A percentile compares a stretch with the other conserved stretches of the same genome.
phyloP scores from a whole-genome alignment of 129 eudicot genomes.

The Saposhnikovia divaricata region DNA sequence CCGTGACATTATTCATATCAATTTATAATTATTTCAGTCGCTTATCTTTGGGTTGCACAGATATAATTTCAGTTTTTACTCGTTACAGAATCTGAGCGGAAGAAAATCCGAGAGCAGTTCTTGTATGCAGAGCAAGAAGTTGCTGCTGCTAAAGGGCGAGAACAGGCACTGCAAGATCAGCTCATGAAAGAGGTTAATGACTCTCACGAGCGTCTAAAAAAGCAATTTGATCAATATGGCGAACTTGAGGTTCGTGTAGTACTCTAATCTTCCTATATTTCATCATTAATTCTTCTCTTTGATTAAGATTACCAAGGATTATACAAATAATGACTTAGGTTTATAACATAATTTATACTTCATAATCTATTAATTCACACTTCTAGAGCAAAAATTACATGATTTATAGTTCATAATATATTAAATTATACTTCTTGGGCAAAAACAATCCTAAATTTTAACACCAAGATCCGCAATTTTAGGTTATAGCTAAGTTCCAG shows the following conservation, averaged over 20 bases:
- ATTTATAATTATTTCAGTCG: not conserved
- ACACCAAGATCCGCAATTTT: no score
- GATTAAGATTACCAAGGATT: not conserved
- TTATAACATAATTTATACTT: no score
- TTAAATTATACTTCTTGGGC: no score
- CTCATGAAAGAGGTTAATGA: slow-evolving; percentile 66
- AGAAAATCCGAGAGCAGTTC: slow-evolving; percentile 62
- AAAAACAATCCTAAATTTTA: no score
- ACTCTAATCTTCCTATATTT: not conserved
- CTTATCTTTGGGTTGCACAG: not conserved
- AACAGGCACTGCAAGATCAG: slow-evolving; percentile 76
- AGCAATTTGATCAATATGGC: slow-evolving; percentile 52
- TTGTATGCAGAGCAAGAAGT: slow-evolving; percentile 79
- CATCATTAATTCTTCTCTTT: not conserved
- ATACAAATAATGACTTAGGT: no score
- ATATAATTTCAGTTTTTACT: not conserved
- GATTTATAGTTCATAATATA: no score
- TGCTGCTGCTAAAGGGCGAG: slow-evolving; percentile 92
- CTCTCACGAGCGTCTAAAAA: slow-evolving; percentile 69
- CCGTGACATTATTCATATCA: not conserved
- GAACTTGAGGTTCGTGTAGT: slow-evolving; percentile 59
- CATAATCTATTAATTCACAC: no score
- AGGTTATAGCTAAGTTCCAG: no score
- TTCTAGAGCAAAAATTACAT: no score
- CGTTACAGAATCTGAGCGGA: slow-evolving; percentile 67